phyloP scores from a whole-genome alignment of 75 land plant genomes.

The Picea sitchensis region DNA sequence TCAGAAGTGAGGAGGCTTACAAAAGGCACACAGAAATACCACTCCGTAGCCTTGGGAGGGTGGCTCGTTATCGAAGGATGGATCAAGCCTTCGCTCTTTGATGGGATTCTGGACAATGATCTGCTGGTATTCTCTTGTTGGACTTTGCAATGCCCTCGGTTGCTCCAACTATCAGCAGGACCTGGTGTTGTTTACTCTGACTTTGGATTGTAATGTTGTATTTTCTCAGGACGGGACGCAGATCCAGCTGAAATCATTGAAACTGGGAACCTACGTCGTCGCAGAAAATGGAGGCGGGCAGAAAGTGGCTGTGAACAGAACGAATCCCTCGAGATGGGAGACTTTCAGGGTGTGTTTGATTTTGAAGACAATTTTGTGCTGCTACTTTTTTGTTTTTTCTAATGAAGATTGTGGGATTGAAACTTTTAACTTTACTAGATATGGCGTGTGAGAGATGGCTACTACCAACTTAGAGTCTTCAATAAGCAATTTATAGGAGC shows the following conservation, averaged over 20 bases:
- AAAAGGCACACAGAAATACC: constrained; percentile 9
- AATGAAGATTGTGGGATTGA: too few relatives aligned
- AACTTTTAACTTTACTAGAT: constrained; percentile 20
- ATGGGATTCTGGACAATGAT: constrained; percentile 32
- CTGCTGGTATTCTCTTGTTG: constrained; percentile 16
- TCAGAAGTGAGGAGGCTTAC: not conserved
- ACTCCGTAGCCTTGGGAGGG: constrained; percentile 34
- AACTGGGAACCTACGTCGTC: constrained; percentile 44
- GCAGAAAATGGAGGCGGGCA: constrained; percentile 79
- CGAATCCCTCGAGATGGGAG: constrained; percentile 60
- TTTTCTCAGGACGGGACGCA: constrained; percentile 71
- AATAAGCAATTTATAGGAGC: constrained; percentile 48
- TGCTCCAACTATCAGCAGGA: not conserved
- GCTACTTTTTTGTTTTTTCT: too few relatives aligned
- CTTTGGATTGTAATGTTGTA: not conserved
- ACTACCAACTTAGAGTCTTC: constrained; percentile 51
- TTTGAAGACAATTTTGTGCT: too few relatives aligned
- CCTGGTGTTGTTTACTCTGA: not conserved
- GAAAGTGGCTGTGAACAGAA: constrained; percentile 51
- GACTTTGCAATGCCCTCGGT: not conserved
- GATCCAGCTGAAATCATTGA: constrained; percentile 59
- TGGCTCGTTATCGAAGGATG: constrained; percentile 46
- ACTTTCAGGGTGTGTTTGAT: constrained; percentile 58
- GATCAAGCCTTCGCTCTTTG: constrained; percentile 40
- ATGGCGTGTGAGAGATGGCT: constrained; percentile 50